Evolutionary conservation across 192 early-diverging fungal genomes (phyloP), one percentile per base, ranked within the genome.

Genomic region (Coemansia sp.): DNA sequence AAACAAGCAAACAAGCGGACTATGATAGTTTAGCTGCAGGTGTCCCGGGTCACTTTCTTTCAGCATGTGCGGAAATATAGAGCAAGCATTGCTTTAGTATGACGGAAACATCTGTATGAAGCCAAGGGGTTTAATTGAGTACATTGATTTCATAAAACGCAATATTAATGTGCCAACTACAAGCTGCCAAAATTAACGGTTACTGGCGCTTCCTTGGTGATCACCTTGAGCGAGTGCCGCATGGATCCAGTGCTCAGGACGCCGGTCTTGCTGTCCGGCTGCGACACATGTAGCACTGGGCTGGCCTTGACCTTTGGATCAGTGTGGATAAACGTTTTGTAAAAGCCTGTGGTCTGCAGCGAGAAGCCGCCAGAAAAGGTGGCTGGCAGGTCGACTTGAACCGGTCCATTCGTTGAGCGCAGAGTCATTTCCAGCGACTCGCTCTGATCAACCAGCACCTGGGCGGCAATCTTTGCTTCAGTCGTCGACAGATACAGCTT

Each of bases 401-500:
- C 42, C 2, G 74, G 65, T 11, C 56, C 74, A 29, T 67, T 67
- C 22, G 43, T 77, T 12, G 74, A 61, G 25, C 23, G 45, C 30
- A 67, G 31, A 3, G 66, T 63, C 42, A 77, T 64, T 33, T 77
- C 74, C 25, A 67, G 52, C 5, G 46, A 19, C 5, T 56, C 65
- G 23, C 47, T 65, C 16, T 51, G 24, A 14, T 51, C 53, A 21
- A 77, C 21, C 3, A 57, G 44, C 16, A 77, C 61, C n/a, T 71
- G 68, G 0, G 58, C 64, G 10, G 56, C 47, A 14, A 77, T 71
- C 48, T 64, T 71, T 31, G 74, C 74, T 4, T 67, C 59, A 19
- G 47, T 52, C 2, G 74, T 77, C 18, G 49, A 52, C 32, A 77
- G 50, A 58, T 67, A 67, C 11, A 77, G 74, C 74, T 71, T 71